A percentile compares a stretch with the other conserved stretches of the same genome.
Conservation (phyloP, 169 alveolate species). For the Eimeria praecox region DNA sequence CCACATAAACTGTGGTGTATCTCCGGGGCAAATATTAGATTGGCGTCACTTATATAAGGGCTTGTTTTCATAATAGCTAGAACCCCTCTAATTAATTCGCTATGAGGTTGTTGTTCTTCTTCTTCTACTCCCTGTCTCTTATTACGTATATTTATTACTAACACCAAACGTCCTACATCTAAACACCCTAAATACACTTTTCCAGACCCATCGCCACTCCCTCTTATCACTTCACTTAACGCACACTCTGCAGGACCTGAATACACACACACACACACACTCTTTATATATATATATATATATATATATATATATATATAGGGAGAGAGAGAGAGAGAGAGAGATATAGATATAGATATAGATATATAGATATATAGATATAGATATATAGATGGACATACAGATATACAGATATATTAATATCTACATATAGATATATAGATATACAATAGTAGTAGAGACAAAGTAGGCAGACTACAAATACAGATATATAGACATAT, state of each 20-base stretch:
- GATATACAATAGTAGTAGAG: too few relatives aligned
- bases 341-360: not conserved
- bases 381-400: not conserved
- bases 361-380: not conserved
- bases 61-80: slow-evolving; percentile 77
- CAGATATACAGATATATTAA: not conserved
- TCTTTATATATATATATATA: not conserved
- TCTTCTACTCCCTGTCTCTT: slow-evolving; percentile 72
- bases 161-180: slow-evolving; percentile 72
- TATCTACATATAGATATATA: not conserved
- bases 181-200: slow-evolving; percentile 67
- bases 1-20: slow-evolving; percentile 77
- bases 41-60: slow-evolving; percentile 82
- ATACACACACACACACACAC: not conserved
- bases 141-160: slow-evolving; percentile 79
- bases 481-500: not conserved
- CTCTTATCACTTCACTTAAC: slow-evolving; percentile 40
- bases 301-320: not conserved
- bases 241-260: slow-evolving; percentile 69
- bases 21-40: slow-evolving; percentile 73
- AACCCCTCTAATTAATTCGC: slow-evolving; percentile 78
- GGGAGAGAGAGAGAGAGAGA: too few relatives aligned
- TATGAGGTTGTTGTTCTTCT: slow-evolving; percentile 81
- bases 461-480: too few relatives aligned
- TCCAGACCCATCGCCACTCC: slow-evolving; percentile 75